Percentiles rank a stretch among this genome's conserved stretches.
Evolutionary conservation across 139 green algal genomes (phyloP).

Genomic region (Astrephomene gubernaculifera): DNA sequence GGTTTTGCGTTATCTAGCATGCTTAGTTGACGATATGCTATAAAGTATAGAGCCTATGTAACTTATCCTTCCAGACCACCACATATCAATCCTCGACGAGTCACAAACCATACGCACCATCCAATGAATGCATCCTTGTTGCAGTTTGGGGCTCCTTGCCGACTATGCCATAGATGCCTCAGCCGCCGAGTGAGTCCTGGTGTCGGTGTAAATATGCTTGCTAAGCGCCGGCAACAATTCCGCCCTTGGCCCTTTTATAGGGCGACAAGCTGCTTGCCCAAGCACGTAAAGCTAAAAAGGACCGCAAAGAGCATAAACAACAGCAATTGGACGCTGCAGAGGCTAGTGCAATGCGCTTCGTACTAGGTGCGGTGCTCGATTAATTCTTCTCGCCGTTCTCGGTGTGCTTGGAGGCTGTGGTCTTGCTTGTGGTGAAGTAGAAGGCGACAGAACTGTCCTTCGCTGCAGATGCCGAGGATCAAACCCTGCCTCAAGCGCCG

Average conservation of each 20-base stretch:
- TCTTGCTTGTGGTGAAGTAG: not conserved
- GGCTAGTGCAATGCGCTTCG: not conserved
- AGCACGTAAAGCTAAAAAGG: slow-evolving; percentile 18
- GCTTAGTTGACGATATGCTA: no score
- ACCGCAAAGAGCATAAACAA: not conserved
- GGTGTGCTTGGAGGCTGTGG: not conserved
- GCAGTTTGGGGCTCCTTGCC: not conserved
- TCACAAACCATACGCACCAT: no score
- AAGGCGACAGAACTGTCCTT: not conserved
- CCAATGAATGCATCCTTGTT: not conserved
- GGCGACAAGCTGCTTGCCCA: not conserved
- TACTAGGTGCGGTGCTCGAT: slow-evolving; percentile 22
- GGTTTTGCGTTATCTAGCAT: no score
- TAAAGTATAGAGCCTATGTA: no score
- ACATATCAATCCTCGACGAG: no score
- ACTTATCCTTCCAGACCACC: no score
- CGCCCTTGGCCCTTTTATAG: not conserved
- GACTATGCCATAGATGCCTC: not conserved
- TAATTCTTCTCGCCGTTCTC: no score
- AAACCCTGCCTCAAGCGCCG: slow-evolving; percentile 1
- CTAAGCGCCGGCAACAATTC: not conserved
- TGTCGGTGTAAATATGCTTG: not conserved
- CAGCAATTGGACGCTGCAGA: not conserved
- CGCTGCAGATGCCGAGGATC: not conserved
- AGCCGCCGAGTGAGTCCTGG: not conserved